These are phyloP conservation scores for Colletotrichum sp. DNA, from an alignment of 2,329 filamentous ascomycete genomes.

Conservation along the genomic window DNA sequence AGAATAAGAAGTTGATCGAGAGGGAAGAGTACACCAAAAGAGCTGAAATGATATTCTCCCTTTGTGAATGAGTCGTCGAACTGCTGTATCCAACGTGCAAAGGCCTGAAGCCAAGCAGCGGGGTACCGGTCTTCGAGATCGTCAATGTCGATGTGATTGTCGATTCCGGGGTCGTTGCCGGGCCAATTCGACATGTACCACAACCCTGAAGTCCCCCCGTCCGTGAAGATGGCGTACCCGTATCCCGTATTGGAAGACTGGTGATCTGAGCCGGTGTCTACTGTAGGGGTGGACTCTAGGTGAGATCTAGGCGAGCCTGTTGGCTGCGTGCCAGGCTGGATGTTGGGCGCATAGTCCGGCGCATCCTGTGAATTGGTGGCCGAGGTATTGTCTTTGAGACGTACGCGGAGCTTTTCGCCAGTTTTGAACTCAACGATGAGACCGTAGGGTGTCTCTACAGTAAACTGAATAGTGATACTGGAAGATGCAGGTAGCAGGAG, in stretches of 20 bases:
- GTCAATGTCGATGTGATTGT: background rate
- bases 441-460: background rate
- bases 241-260: background rate
- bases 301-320: background rate
- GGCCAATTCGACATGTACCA: accelerated
- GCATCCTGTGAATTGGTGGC: background rate
- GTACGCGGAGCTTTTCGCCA: background rate
- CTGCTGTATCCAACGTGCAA: background rate
- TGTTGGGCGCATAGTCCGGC: background rate
- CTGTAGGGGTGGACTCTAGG: accelerated
- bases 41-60: background rate
- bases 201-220: background rate
- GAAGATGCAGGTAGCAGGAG: background rate
- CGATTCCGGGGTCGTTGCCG: accelerated
- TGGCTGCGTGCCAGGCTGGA: accelerated
- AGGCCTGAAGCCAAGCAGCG: background rate
- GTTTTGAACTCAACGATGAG: background rate
- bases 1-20: accelerated
- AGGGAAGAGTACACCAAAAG: background rate
- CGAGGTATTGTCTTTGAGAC: background rate
- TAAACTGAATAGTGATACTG: background rate
- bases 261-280: background rate
- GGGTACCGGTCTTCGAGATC: background rate
- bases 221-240: accelerated
- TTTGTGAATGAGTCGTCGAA: background rate